Conservation (phyloP, 1,139 yeast species). For the Geotrichum reessii region DNA sequence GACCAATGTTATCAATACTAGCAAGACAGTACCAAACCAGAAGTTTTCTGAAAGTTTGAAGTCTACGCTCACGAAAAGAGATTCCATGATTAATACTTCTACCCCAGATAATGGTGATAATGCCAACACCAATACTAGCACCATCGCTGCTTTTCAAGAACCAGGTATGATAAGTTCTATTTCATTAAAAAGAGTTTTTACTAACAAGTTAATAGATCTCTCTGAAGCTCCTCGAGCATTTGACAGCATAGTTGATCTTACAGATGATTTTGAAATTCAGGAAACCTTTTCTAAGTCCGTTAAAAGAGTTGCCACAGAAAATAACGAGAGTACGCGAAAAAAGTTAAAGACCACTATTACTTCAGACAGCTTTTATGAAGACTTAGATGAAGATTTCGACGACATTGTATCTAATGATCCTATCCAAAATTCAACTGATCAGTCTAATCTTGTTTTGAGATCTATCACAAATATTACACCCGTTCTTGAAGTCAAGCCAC, state of each 20-base stretch:
- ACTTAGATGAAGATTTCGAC: not conserved
- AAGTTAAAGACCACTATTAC: not conserved
- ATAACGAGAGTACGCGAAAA: not conserved
- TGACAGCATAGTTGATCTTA: slow-evolving; percentile 11
- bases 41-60: not conserved
- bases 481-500: not conserved
- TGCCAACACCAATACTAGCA: not conserved
- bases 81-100: not conserved
- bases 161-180: not conserved
- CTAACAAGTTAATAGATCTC: not conserved
- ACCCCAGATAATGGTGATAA: not conserved
- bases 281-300: not conserved
- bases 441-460: not conserved
- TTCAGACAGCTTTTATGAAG: not conserved
- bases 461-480: slow-evolving; percentile 12
- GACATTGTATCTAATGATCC: not conserved
- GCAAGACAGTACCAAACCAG: not conserved
- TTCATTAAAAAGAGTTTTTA: not conserved
- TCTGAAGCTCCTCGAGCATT: not conserved
- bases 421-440: not conserved
- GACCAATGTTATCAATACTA: not conserved
- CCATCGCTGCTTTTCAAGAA: not conserved
- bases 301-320: slow-evolving; percentile 2
- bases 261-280: slow-evolving; percentile 9
- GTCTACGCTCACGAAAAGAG: not conserved